Evolutionary conservation across 345 rosid genomes (phyloP), one percentile per base, ranked within the genome.

Genomic region (Aquilaria malaccensis): DNA sequence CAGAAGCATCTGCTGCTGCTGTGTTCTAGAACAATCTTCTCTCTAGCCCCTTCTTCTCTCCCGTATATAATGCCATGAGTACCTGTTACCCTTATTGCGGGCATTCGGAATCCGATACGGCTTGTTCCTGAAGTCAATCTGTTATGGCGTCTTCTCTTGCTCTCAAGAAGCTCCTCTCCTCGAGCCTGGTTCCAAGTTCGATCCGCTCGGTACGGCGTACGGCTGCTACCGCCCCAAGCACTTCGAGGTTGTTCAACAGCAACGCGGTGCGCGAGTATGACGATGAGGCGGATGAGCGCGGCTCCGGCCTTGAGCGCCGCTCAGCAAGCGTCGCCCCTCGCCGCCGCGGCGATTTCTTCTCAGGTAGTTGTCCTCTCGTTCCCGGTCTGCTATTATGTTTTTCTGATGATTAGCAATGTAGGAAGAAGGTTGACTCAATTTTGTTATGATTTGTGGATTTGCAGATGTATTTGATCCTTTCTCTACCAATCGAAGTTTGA

Each of bases 391-490:
- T 22, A 4, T 10, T 7, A 29, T 33, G 1, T 11, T 6, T 2
- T 4, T 32, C 14, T 12, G 6, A 33, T 13, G 13, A 31, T 49
- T 49, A 45, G 7, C 29, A 2, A 2, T 0, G 3, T 13, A 29
- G 15, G 6, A 29, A 30, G 1, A 58, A 11, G 6, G 10, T 45
- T 57, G 4, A 41, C 15, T 52, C 3, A 9, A 2, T 1, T 5
- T 45, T 51, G 14, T 50, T 37, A 5, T 37, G 43, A 9, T 32
- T 13, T 13, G 54, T 13, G 30, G 15, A 14, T 22, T 9, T n/a
- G 43, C 58, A 84, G 88, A 80, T 48, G 79, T 67, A 30, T 82
- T 76, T 9, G 81, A 76, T 71, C 91, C 95, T 7, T 81, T 89
- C n/a, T 79, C 74, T 1, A 78, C 93, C 5, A 76, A 82, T 0